Evolutionary conservation across 768 basidiomycete genomes (phyloP).

Genomic region (Leccinum imitatum): DNA sequence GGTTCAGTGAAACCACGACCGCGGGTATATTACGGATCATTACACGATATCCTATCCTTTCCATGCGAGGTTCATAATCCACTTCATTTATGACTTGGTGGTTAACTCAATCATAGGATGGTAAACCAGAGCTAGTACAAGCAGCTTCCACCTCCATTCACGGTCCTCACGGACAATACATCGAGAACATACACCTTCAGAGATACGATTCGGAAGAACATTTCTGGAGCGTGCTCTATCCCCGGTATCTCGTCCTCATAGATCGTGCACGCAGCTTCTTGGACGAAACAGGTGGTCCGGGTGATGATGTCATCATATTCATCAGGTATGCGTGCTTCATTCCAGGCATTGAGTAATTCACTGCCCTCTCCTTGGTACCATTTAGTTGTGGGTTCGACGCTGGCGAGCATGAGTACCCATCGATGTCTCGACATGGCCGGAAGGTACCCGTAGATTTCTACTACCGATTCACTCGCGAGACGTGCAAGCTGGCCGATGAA

Average conservation of each 20-base stretch:
- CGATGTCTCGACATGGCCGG: conserved; percentile 92
- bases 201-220: conserved; percentile 14
- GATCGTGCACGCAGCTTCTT: conserved; percentile 71
- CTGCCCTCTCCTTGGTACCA: too few relatives aligned
- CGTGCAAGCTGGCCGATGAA: conserved; percentile 57
- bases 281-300: conserved; percentile 58
- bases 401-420: conserved; percentile 83
- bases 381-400: conserved; percentile 92
- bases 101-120: conserved; percentile 54
- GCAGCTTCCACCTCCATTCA: conserved; percentile 62
- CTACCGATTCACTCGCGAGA: conserved; percentile 76
- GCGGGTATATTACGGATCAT: conserved; percentile 81
- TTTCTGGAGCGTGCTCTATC: conserved; percentile 52
- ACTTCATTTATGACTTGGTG: background rate
- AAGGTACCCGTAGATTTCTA: conserved; percentile 88
- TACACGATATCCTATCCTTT: conserved; percentile 92
- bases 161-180: conserved; percentile 18
- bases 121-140: conserved; percentile 72
- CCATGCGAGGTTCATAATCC: conserved; percentile 73
- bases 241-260: conserved; percentile 57
- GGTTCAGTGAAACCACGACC: conserved; percentile 42
- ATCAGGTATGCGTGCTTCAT: conserved; percentile 61
- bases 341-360: background rate
- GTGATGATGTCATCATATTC: conserved; percentile 75
- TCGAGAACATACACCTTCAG: conserved; percentile 32